Conservation (phyloP, 176 grass and related monocot genomes). For the Aegilops speltoides region DNA sequence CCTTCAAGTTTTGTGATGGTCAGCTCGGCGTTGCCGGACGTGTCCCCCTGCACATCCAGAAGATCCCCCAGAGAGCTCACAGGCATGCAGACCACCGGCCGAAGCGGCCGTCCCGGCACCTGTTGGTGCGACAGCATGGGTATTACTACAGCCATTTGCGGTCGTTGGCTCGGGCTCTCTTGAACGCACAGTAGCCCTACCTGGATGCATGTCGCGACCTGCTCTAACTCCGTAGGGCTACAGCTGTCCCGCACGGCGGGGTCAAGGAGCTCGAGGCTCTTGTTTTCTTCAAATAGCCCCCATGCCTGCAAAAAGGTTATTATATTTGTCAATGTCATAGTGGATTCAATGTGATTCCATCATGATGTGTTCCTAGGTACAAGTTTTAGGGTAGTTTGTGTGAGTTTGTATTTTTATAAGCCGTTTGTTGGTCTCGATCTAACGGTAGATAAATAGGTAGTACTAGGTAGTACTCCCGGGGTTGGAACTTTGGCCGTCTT, state of each 20-base stretch:
- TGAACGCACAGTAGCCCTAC: constrained; percentile 42
- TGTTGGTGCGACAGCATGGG: constrained; percentile 28
- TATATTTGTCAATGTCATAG: neutral
- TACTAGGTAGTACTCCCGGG: too few relatives aligned
- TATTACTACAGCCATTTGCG: constrained; percentile 26
- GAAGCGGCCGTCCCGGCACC: neutral
- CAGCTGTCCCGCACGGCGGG: neutral
- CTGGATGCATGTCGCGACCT: constrained; percentile 31
- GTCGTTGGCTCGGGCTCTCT: constrained; percentile 30
- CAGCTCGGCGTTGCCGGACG: neutral
- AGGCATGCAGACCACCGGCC: constrained; percentile 27
- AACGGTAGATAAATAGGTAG: too few relatives aligned
- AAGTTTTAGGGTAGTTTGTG: too few relatives aligned
- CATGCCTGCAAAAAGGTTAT: constrained; percentile 22
- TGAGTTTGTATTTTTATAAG: too few relatives aligned
- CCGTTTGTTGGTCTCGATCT: too few relatives aligned
- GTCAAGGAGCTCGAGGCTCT: constrained; percentile 5
- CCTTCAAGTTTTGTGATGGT: constrained; percentile 24
- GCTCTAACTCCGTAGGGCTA: neutral
- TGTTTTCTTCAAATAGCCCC: constrained; percentile 20
- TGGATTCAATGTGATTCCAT: neutral
- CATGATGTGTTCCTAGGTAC: neutral
- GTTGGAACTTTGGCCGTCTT: neutral
- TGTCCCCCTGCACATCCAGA: neutral
- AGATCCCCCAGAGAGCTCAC: neutral